Base-by-base conservation (phyloP, 2,329 filamentous ascomycete genomes). In the Colletotrichum sansevieriae region DNA sequence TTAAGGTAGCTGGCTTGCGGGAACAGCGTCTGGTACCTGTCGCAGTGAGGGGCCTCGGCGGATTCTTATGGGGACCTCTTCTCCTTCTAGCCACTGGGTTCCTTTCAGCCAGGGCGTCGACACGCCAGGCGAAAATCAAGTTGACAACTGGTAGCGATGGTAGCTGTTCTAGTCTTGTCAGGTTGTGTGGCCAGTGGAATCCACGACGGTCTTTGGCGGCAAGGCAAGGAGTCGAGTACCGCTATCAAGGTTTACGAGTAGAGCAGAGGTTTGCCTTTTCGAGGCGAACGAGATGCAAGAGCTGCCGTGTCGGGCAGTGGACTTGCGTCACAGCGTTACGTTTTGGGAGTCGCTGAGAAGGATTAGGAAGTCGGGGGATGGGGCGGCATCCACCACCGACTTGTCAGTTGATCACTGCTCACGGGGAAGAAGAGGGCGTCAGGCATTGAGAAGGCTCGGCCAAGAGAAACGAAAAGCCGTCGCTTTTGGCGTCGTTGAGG, bases 11-110 rank as follows among this genome's bases (percentile, higher is more conserved):
- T 68, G 51, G 65, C 41, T 18, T 56, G 66, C 55, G 55, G 62
- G 55, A 68, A 60, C 49, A 65, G 62, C 62, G 62, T 35, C 56
- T 65, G 49, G 47, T 65, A 43, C 62, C 65, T 65, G 43, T 56
- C 35, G 47, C 35, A 56, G 25, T 9, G 37, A 46, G 25, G 25
- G 25, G 25, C 25, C 47, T 35, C 37, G 29, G 29, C 29, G 29
- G 29, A 8, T 29, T 29, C 29, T 29, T 29, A 8, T 29, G 29
- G 29, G 29, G 7, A 29, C 29, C 29, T 29, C 29, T 29, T 29
- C 46, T 37, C 41, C 18, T n/a, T 39, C 35, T 29, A 46, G 18
- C 18, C 13, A 62, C 22, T 60, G 49, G 20, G 20, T 39, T 55
- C 47, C 39, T 47, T 55, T 37, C 41, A 25, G 55, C n/a, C 44